Conservation (phyloP, 495 filamentous ascomycete genomes). For the Astrocystis sublimbata region DNA sequence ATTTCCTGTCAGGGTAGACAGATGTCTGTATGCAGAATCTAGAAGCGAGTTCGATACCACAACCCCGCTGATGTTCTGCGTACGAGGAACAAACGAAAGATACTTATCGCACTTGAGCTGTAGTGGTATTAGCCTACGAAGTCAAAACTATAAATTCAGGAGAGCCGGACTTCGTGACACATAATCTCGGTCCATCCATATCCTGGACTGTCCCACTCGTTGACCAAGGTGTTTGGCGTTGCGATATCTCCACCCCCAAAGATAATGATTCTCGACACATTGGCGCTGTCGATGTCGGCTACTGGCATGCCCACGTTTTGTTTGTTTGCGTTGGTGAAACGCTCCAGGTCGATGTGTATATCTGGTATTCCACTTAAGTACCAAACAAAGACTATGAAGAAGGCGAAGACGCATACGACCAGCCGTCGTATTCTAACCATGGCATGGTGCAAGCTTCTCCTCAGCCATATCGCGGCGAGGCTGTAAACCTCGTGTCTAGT, state of each 20-base stretch:
- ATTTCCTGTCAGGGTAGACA: not conserved
- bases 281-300: not conserved
- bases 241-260: conserved; percentile 30
- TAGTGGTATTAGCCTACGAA: conserved; percentile 11
- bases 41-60: conserved; percentile 39
- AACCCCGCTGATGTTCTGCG: conserved; percentile 22
- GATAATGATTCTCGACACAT: conserved; percentile 27
- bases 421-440: not conserved
- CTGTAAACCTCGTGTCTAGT: not conserved
- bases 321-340: not conserved
- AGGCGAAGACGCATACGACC: not conserved
- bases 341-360: not conserved
- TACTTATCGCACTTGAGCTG: conserved; percentile 39
- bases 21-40: conserved; percentile 25
- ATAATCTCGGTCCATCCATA: conserved; percentile 18
- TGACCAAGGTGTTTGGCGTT: conserved; percentile 9
- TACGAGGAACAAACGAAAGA: conserved; percentile 33
- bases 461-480: not conserved
- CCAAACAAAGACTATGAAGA: conserved; percentile 6
- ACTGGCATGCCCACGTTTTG: not conserved
- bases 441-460: not conserved
- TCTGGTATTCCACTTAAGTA: not conserved
- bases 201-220: not conserved
- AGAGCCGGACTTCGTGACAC: conserved; percentile 11
- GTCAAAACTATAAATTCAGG: not conserved